These are phyloP conservation scores for Russula ochroleuca DNA, from an alignment of 768 basidiomycete genomes.

Conservation along the genomic window DNA sequence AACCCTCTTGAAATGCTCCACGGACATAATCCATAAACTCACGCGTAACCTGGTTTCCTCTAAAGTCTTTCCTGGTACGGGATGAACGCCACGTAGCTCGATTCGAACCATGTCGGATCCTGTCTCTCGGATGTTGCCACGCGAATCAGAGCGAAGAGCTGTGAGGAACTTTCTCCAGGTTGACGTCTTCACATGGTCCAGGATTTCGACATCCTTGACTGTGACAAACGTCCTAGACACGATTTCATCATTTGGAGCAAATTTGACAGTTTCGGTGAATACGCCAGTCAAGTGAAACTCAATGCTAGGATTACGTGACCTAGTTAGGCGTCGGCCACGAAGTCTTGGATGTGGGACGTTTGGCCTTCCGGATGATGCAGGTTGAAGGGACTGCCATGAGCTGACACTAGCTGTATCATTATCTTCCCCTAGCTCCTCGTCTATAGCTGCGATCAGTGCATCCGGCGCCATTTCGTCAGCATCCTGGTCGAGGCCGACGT, in stretches of 20 bases:
- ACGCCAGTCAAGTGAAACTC: constrained; percentile 73
- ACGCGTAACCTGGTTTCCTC: constrained; percentile 80
- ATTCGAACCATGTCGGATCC: constrained; percentile 91
- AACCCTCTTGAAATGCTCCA: constrained; percentile 10
- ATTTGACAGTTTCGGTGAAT: constrained; percentile 63
- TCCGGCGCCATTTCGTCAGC: constrained; percentile 68
- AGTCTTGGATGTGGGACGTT: constrained; percentile 6
- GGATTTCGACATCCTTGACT: constrained; percentile 74
- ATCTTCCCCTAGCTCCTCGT: constrained; percentile 80
- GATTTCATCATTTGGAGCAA: constrained; percentile 48
- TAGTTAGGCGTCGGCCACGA: constrained; percentile 52
- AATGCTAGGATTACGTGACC: constrained; percentile 76
- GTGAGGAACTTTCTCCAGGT: constrained; percentile 99
- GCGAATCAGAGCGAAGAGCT: constrained; percentile 74
- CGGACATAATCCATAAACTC: constrained; percentile 32
- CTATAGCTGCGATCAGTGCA: constrained; percentile 84
- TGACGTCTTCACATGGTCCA: constrained; percentile 97
- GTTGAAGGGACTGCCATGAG: constrained; percentile 86
- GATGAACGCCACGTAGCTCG: constrained; percentile 70
- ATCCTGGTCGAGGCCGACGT: constrained; percentile 84
- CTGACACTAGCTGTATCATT: constrained; percentile 70
- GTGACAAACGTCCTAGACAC: constrained; percentile 65
- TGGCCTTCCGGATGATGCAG: constrained; percentile 37
- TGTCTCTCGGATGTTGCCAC: constrained; percentile 85
- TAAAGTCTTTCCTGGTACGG: constrained; percentile 58